Percentiles rank a stretch among this genome's conserved stretches.
phyloP scores from a whole-genome alignment of 2,329 filamentous ascomycete genomes.

The Alternaria gansuensis region DNA sequence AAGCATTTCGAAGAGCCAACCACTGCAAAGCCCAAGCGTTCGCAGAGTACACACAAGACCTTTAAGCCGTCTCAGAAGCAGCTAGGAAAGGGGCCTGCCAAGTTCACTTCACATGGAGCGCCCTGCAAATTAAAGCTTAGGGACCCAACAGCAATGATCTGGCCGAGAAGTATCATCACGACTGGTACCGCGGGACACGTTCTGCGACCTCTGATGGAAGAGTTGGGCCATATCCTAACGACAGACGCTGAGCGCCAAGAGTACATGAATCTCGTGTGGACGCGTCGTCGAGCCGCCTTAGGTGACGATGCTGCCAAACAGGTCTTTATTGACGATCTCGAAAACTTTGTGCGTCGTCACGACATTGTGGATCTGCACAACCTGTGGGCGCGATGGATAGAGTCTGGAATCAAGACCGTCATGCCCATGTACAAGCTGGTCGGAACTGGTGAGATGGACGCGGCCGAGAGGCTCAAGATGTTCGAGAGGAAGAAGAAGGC shows the following conservation, averaged over 20 bases:
- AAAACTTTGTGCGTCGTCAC: constrained; percentile 1
- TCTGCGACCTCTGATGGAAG: not conserved
- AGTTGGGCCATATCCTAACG: not conserved
- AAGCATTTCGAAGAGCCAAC: not conserved
- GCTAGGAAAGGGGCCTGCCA: not conserved
- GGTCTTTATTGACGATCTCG: not conserved
- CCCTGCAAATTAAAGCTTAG: not conserved
- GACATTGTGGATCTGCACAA: constrained; percentile 9
- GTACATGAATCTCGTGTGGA: constrained; percentile 7
- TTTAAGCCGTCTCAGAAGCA: not conserved
- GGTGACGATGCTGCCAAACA: not conserved
- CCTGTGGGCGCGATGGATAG: constrained; percentile 5
- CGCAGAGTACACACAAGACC: not conserved
- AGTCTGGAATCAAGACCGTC: not conserved
- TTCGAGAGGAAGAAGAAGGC: constrained; percentile 4
- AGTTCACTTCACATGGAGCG: not conserved
- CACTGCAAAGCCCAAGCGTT: not conserved
- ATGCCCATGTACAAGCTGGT: constrained; percentile 2
- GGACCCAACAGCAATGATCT: not conserved
- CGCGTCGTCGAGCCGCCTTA: not conserved
- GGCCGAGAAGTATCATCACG: not conserved
- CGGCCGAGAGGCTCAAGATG: not conserved
- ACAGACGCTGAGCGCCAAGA: not conserved
- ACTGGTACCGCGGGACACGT: not conserved
- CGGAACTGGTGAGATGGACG: constrained; percentile 1